phyloP scores from a whole-genome alignment of 805 yeast species.

The Maudiozyma serrabonitensis region DNA sequence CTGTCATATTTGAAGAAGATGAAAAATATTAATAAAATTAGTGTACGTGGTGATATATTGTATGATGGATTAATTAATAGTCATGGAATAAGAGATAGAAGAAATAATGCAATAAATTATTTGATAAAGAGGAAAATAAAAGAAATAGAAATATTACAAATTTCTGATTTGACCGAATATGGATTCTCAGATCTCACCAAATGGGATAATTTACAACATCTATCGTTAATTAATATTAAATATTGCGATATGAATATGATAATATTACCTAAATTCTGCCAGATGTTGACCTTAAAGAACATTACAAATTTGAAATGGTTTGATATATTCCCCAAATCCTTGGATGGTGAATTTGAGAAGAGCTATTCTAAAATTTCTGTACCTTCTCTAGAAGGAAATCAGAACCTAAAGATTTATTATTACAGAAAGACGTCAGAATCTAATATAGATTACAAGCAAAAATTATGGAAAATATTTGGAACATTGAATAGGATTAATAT shows the following conservation, averaged over 20 bases:
- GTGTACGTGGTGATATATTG: slow-evolving; percentile 13
- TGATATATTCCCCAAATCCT: slow-evolving; percentile 5
- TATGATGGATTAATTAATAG: slow-evolving; percentile 21
- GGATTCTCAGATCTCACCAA: slow-evolving; percentile 19
- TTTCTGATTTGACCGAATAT: slow-evolving; percentile 7
- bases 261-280: slow-evolving; percentile 18
- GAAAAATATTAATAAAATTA: slow-evolving; percentile 14
- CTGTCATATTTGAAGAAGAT: slow-evolving; percentile 11
- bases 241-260: slow-evolving; percentile 19
- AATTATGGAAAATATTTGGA: neutral
- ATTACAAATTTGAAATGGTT: slow-evolving; percentile 19
- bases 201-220: slow-evolving; percentile 21
- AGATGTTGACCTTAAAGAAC: slow-evolving; percentile 10
- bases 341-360: neutral
- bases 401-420: neutral
- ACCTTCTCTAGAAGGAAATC: neutral
- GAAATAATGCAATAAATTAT: slow-evolving; percentile 21
- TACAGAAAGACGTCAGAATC: neutral
- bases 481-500: neutral
- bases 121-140: slow-evolving; percentile 14
- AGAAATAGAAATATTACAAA: slow-evolving; percentile 10
- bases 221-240: slow-evolving; percentile 11
- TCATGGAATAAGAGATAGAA: slow-evolving; percentile 25
- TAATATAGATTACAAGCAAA: neutral
- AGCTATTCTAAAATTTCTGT: neutral